Conservation (phyloP, 202 grass and related monocot species). For the Setaria italica region DNA sequence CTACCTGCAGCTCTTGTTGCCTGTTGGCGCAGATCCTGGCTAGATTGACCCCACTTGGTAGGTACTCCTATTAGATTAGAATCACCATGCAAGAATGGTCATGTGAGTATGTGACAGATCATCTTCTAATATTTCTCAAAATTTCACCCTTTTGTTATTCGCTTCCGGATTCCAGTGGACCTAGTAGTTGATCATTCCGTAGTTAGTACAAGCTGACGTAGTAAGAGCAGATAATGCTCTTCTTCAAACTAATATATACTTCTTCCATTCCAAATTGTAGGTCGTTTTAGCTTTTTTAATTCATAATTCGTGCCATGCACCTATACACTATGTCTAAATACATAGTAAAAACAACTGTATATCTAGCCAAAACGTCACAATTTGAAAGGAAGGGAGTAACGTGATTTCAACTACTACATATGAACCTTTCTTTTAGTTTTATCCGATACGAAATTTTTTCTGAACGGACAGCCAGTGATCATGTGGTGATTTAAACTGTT, state of each 20-base stretch:
- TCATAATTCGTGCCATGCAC: no score
- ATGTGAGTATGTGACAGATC: neutral
- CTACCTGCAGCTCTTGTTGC: no score
- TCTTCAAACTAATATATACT: constrained; percentile 72
- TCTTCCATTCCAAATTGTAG: no score
- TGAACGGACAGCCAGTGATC: constrained; percentile 74
- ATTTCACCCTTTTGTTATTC: constrained; percentile 11
- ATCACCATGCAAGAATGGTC: neutral
- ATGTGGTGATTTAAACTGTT: constrained; percentile 94
- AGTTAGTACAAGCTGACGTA: constrained; percentile 77
- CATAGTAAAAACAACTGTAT: no score
- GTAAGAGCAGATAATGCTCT: constrained; percentile 81
- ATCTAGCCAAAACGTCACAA: no score
- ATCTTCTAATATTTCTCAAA: constrained; percentile 6
- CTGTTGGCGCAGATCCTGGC: constrained; percentile 49
- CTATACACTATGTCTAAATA: no score
- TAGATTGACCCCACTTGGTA: constrained; percentile 81
- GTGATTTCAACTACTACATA: constrained; percentile 55
- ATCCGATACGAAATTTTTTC: neutral
- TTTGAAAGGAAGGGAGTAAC: neutral
- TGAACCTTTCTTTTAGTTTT: neutral
- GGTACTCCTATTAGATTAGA: neutral
- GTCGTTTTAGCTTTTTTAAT: no score
- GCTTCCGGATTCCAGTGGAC: constrained; percentile 77
- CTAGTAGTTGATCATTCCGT: constrained; percentile 86